Evolutionary conservation across 192 early-diverging fungal species (phyloP), one percentile per base, ranked within the genome.

Genomic region (Gamsiella multidivaricata): DNA sequence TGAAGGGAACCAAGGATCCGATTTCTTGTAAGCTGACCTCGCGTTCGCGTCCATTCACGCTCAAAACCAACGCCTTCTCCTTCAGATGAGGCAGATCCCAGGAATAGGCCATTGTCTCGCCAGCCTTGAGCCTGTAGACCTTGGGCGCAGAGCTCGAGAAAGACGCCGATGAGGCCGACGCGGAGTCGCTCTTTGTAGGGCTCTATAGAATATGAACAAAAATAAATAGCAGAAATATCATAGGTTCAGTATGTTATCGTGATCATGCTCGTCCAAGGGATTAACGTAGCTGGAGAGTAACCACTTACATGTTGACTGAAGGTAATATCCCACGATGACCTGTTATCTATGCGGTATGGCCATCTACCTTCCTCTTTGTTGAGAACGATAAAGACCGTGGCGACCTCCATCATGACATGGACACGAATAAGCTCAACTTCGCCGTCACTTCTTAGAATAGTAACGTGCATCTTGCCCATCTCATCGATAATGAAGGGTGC

Each of bases 291-390:
- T n/a, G n/a, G n/a, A n/a, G n/a, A 18, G 36, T 5, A 50, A 46
- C 14, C 12, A 36, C 82, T 63, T 55, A 90, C 91, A 65, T 89
- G 81, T 85, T 97, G 96, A 85, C 90, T 95, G 43, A 97, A 88
- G 0, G 80, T 76, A 26, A 98, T 86, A 54, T 93, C 90, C 37
- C 84, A 84, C 10, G 86, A 83, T 0, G 90, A 91, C 26, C 84
- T 57, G 81, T 97, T 97, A 20, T 94, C 91, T 42, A 99, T 88
- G 23, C 86, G 81, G 55, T 92, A 96, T 20, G 98, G 98, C 98
- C 98, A 99, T 46, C 88, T 84, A 9, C 84, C 87, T 36, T 88
- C 87, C 61, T 92, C 90, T 50, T 90, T 87, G 61, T 89, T 86
- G 56, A 97, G 85, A 5, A 94, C 78, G 26, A 99, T 87, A 80